Conservation (phyloP, 2,329 filamentous ascomycete species). For the Penicillium psychrosexuale region DNA sequence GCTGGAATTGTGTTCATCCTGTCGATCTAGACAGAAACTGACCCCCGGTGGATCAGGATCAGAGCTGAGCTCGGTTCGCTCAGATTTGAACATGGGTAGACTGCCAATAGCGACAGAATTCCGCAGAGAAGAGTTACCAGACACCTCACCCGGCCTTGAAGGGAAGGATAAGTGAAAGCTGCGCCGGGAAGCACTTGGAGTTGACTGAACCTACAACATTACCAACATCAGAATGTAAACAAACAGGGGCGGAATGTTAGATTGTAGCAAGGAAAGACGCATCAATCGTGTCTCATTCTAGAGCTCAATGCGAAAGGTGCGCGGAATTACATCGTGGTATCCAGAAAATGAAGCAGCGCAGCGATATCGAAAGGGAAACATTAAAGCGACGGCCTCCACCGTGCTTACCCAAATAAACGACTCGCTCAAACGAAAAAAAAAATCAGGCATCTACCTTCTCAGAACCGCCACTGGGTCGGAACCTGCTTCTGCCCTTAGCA, state of each 20-base stretch:
- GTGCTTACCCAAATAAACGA: constrained; percentile 8
- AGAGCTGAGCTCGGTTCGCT: constrained; percentile 3
- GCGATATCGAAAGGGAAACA: constrained; percentile 13
- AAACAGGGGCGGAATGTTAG: constrained; percentile 5
- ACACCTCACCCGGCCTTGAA: constrained; percentile 9
- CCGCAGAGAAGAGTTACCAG: constrained; percentile 18
- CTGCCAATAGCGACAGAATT: constrained; percentile 25
- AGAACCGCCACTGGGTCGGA: constrained; percentile 58
- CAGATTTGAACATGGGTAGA: constrained; percentile 23
- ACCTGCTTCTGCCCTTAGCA: constrained; percentile 84
- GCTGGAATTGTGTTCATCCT: constrained; percentile 5
- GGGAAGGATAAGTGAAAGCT: constrained; percentile 22
- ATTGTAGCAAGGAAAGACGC: constrained; percentile 14
- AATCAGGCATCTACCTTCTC: constrained; percentile 74
- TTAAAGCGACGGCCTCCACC: constrained; percentile 12
- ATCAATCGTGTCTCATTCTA: constrained; percentile 32
- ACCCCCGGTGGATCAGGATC: background rate
- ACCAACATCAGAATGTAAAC: constrained; percentile 31
- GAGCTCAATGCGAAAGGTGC: constrained; percentile 20
- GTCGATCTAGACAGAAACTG: constrained; percentile 4
- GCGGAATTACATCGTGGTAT: constrained; percentile 34
- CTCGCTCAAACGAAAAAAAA: constrained; percentile 12
- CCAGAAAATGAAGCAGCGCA: constrained; percentile 21
- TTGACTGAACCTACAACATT: constrained; percentile 34
- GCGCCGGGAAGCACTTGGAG: constrained; percentile 25